A percentile compares a stretch with the other conserved stretches of the same genome.
Conservation (phyloP, 768 basidiomycete species). For the Boletus pseudo-olivaceus region DNA sequence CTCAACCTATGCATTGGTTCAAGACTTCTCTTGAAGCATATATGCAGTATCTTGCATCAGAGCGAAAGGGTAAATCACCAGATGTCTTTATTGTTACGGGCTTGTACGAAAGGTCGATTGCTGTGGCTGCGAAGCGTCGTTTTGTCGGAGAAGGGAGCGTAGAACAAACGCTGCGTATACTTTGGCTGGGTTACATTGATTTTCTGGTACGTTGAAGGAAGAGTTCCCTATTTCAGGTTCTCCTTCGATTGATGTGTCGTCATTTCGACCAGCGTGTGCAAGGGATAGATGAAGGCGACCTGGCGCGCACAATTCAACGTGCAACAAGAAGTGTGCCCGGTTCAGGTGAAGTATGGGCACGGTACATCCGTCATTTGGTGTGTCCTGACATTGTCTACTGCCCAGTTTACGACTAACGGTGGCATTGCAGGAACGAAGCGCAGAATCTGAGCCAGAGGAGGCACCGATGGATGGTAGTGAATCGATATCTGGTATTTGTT, state of each 20-base stretch:
- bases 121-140: constrained; percentile 61
- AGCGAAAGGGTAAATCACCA: constrained; percentile 57
- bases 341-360: constrained; percentile 76
- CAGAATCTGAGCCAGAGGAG: constrained; percentile 15
- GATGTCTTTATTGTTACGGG: constrained; percentile 54
- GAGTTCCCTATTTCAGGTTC: neutral
- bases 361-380: constrained; percentile 71
- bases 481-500: constrained; percentile 22
- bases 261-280: constrained; percentile 27
- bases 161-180: constrained; percentile 55
- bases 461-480: constrained; percentile 19
- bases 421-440: constrained; percentile 20
- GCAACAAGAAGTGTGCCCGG: constrained; percentile 72
- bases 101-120: constrained; percentile 72
- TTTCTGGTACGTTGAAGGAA: constrained; percentile 48
- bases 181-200: constrained; percentile 77
- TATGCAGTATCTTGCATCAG: constrained; percentile 58
- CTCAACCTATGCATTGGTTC: constrained; percentile 14
- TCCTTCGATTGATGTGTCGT: neutral
- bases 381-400: constrained; percentile 13
- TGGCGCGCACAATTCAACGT: constrained; percentile 45
- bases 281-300: constrained; percentile 39
- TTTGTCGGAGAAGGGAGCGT: constrained; percentile 52
- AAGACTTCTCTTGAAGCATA: constrained; percentile 54
- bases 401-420: neutral